These are phyloP conservation scores for Colletotrichum sojae DNA, from an alignment of 2,329 filamentous ascomycete genomes.

Conservation along the genomic window DNA sequence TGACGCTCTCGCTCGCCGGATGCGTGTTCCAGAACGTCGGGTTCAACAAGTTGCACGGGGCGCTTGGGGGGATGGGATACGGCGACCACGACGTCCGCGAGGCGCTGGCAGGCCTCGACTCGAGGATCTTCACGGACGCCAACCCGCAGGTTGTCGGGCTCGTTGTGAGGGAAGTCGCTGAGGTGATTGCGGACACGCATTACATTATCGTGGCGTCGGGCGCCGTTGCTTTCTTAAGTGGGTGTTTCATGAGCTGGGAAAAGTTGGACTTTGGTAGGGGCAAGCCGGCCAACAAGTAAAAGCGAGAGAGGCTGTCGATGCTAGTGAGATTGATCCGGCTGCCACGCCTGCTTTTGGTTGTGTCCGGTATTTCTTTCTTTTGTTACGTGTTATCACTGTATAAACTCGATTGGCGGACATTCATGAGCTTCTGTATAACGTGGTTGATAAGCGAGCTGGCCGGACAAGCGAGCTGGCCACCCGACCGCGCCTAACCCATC, in stretches of 20 bases:
- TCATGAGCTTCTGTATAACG: too few relatives aligned
- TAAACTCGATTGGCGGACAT: too few relatives aligned
- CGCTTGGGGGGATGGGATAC: conserved; percentile 42
- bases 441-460: too few relatives aligned
- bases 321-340: not conserved
- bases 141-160: conserved; percentile 39
- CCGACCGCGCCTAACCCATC: too few relatives aligned
- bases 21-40: conserved; percentile 51
- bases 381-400: too few relatives aligned
- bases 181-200: conserved; percentile 46
- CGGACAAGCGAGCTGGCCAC: too few relatives aligned
- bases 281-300: not conserved
- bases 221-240: conserved; percentile 45
- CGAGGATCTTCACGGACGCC: conserved; percentile 42
- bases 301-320: not conserved
- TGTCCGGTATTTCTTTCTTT: too few relatives aligned
- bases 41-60: conserved; percentile 42
- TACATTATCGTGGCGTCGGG: conserved; percentile 47
- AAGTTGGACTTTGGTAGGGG: conserved; percentile 44
- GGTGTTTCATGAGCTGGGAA: conserved; percentile 48
- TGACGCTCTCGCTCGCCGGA: conserved; percentile 48
- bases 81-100: conserved; percentile 46
- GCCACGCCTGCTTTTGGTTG: too few relatives aligned
- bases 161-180: conserved; percentile 45
- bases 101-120: conserved; percentile 48